Percentiles rank a stretch among this genome's conserved stretches.
phyloP scores from a whole-genome alignment of 345 rosid species.

The Diplotaxis tenuifolia region DNA sequence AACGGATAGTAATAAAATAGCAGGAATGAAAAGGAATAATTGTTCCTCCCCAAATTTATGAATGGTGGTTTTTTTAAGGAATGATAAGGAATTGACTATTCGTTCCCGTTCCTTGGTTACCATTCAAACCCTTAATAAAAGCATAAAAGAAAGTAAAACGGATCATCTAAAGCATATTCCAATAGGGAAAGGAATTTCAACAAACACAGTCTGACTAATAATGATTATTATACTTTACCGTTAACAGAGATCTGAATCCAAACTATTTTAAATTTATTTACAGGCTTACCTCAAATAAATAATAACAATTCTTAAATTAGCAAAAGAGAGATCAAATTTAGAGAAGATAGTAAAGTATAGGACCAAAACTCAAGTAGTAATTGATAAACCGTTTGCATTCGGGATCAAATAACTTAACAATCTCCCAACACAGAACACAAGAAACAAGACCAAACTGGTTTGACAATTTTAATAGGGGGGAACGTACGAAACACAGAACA shows the following conservation, averaged over 20 bases:
- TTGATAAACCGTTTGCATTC: constrained; percentile 16
- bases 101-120: no score
- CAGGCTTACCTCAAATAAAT: neutral
- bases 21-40: no score
- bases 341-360: neutral
- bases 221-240: no score
- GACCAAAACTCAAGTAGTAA: constrained; percentile 28
- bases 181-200: neutral
- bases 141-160: no score
- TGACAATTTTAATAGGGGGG: constrained; percentile 16
- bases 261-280: neutral
- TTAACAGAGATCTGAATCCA: neutral
- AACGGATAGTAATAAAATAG: no score
- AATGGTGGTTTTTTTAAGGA: no score
- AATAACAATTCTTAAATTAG: no score
- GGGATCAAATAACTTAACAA: constrained; percentile 18
- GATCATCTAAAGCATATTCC: constrained; percentile 19
- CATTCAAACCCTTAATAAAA: no score
- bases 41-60: no score
- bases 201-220: neutral
- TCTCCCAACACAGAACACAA: neutral
- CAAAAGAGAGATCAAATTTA: neutral
- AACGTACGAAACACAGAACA: constrained; percentile 13
- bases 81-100: no score
- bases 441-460: constrained; percentile 17